Base-by-base conservation (phyloP, 1,284 basidiomycete species). In the Marasmius oreades region DNA sequence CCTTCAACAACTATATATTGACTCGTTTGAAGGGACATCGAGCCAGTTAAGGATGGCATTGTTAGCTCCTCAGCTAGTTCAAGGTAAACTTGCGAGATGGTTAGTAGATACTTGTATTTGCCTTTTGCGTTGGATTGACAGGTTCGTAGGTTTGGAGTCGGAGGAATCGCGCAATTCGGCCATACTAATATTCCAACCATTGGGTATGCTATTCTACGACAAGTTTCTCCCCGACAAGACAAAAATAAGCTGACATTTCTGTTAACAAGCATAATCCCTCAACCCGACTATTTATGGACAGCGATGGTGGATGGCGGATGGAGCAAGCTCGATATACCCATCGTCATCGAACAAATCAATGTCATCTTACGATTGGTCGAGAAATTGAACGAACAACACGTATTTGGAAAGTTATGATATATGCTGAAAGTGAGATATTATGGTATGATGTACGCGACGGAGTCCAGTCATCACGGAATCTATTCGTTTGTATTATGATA, bases 241-340 rank as follows among this genome's bases (percentile, higher is more conserved):
- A 26, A 33, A 31, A 16, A 26, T 24, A 8, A 24, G 18, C 28
- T 31, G 28, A 50, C 47, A 31, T 6, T 20, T 10, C 33, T 18
- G 31, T 11, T 33, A 33, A 8, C 26, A 50, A 11, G 20, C 65
- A 47, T 69, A 11, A 69, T 69, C 18, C 67, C 67, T 7, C 66
- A 67, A 33, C 67, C 67, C 5, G 67, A 69, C 46, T 69, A 67
- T 43, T 47, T 69, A 1, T 69, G 67, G 67, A 59, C 65, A 6
- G 55, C 61, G 1, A 62, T 66, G 64, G 52, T 59, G 18, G 67
- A 69, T 51, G 67, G 67, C 18, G 67, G 67, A 22, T 69, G 67
- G 67, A 67, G 66, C 37, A 67, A 64, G 48, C 60, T 69, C 2
- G 59, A 66, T 44, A 55, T 69, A 5, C 53, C 59, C 22, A 63